Evolutionary conservation across 768 basidiomycete genomes (phyloP), one percentile per base, ranked within the genome.

Genomic region (Lepiota venenata): DNA sequence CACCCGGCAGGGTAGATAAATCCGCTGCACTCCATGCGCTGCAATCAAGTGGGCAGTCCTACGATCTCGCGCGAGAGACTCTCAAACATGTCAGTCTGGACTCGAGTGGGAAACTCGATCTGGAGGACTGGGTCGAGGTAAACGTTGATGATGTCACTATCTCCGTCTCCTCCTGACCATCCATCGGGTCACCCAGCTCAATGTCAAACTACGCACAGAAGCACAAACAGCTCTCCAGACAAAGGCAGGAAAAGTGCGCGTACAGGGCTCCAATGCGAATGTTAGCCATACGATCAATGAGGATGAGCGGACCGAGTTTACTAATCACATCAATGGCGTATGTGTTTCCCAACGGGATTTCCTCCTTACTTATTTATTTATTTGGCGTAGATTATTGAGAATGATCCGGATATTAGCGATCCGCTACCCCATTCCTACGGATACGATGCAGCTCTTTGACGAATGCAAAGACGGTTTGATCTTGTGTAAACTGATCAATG

Each of bases 71-170:
- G 3, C 75, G 91, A 61, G 91, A 92, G 70, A 91, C 95, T 0
- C 76, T 99, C 69, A 99, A 99, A 73, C 81, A 87, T 61, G 95
- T 98, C 65, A 89, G 86, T 55, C 85, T 98, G 47, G 96, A 98
- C 68, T 88, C 96, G 4, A 92, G 89, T 68, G 96, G 97, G 42
- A 92, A 93, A 69, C 86, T 99, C 55, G 97, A 98, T 70, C 74
- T 98, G 56, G 97, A 98, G 61, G 97, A 98, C 66, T 99, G 93
- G 88, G 95, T 98, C 42, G 96, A 98, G 82, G 90, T 95, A 59
- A 25, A 46, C 20, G 25, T 25, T 38, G 18, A 39, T 59, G 51
- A 39, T 60, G 52, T 61, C 56, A 53, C 58, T 60, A 49, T 61
- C 65, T 68, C 22, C n/a, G n/a, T n/a, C n/a, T n/a, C n/a, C n/a